Evolutionary conservation across 2,329 filamentous ascomycete species (phyloP).

Genomic region (Aquanectria penicillioides): DNA sequence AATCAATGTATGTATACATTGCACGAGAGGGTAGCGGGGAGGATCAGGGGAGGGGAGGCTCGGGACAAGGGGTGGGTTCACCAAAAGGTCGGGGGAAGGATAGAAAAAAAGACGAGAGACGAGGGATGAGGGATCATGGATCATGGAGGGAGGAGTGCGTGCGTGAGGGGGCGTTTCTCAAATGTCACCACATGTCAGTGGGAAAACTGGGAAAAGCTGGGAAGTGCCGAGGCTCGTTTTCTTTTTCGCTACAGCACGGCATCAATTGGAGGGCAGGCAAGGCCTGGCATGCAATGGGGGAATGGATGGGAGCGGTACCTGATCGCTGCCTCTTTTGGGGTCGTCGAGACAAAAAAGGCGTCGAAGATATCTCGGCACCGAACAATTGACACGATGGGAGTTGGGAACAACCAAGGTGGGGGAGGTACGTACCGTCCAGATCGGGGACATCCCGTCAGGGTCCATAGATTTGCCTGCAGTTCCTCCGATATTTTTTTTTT

Average conservation of each 20-base stretch:
- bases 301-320: background rate
- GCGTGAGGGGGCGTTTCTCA: background rate
- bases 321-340: background rate
- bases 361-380: background rate
- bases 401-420: slow-evolving; percentile 3
- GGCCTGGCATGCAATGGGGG: too few species aligned
- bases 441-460: slow-evolving; percentile 15
- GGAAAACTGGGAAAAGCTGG: too few species aligned
- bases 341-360: slow-evolving; percentile 3
- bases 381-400: background rate
- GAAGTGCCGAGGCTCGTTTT: slow-evolving; percentile 15
- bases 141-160: background rate
- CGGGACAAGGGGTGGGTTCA: too few species aligned
- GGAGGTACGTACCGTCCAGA: slow-evolving; percentile 18
- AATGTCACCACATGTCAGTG: slow-evolving; percentile 17
- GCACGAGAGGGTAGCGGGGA: too few species aligned
- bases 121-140: background rate
- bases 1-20: too few species aligned
- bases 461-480: slow-evolving; percentile 24
- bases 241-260: background rate
- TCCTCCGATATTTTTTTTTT: slow-evolving; percentile 26
- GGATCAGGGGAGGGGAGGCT: too few species aligned
- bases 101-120: too few species aligned
- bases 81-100: too few species aligned
- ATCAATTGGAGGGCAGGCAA: too few species aligned